Base-by-base conservation (phyloP, 1,284 basidiomycete species). In the Pulveroboletus ridleyi region DNA sequence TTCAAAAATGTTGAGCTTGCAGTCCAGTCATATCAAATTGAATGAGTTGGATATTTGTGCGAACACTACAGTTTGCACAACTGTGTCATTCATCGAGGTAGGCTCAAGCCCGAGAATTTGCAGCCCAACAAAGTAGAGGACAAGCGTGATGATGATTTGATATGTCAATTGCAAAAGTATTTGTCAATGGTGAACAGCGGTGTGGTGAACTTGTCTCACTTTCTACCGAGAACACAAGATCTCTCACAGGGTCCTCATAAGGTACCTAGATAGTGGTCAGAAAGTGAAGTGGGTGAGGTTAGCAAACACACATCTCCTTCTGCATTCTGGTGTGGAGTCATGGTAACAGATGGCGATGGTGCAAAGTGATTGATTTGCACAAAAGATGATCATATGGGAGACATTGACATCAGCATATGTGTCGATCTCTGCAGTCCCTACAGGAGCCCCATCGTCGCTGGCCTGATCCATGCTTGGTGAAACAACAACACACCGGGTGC, bases 21-120 rank as follows among this genome's bases (percentile, higher is more conserved):
- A 88, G 72, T 97, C 95, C 60, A 99, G 83, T 54, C 95, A 85
- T 63, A 97, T 85, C 70, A 91, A 95, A 75, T 99, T 99, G 79
- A 99, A 79, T 67, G 95, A 96, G 82, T 98, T 98, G 81, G 89
- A 95, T 71, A 98, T 95, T 77, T 98, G 95, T 59, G 94, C 95
- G 79, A 98, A 99, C 52, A 98, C 93, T 18, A 99, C 83, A 0
- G 96, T 95, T 71, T 90, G 89, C 17, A 97, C 84, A 62, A 91
- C 80, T 14, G 80, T 75, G n/a, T 84, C 72, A 56, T 84, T 80
- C 25, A 82, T 74, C 50, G 75, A 71, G 11, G 78, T 77, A 49
- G 82, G 69, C 39, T 84, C 80, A 59, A 89, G 81, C 6, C 88
- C 86, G 56, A 98, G 85, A 66, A 99, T 95, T 44, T 76, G 68